Percentiles rank a stretch among this genome's conserved stretches.
phyloP scores from a whole-genome alignment of 208 protist species.

The Trypanosoma avium region DNA sequence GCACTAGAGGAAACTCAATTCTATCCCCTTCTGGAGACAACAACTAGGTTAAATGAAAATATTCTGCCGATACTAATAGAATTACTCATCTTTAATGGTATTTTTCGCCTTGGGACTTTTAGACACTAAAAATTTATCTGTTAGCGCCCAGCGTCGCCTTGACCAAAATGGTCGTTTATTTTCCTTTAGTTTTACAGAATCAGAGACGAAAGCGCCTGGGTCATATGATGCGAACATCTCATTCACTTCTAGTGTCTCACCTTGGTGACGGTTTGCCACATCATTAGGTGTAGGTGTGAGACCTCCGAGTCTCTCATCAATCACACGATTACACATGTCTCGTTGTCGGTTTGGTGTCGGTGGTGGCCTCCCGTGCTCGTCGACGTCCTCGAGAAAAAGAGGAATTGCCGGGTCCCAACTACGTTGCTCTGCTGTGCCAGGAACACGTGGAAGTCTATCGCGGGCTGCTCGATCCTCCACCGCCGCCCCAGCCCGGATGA shows the following conservation, averaged over 20 bases:
- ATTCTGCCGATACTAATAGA: neutral
- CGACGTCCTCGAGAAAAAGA: slow-evolving; percentile 85
- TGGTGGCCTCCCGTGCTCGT: slow-evolving; percentile 71
- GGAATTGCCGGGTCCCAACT: slow-evolving; percentile 88
- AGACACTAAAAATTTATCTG: slow-evolving; percentile 85
- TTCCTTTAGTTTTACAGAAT: slow-evolving; percentile 33
- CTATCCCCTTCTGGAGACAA: too few relatives aligned
- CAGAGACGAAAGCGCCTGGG: slow-evolving; percentile 69
- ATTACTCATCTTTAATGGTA: slow-evolving; percentile 86
- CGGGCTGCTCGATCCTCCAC: slow-evolving; percentile 72
- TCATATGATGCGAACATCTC: slow-evolving; percentile 88
- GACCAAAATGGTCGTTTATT: slow-evolving; percentile 70
- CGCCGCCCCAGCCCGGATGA: slow-evolving; percentile 74
- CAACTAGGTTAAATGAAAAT: too few relatives aligned
- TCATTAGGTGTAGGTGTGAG: slow-evolving; percentile 40
- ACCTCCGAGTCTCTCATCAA: slow-evolving; percentile 47
- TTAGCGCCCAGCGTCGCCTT: slow-evolving; percentile 80
- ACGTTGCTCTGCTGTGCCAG: slow-evolving; percentile 79
- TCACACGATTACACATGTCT: slow-evolving; percentile 36
- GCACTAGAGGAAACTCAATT: too few relatives aligned
- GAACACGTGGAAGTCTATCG: slow-evolving; percentile 73
- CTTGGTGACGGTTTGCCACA: slow-evolving; percentile 61
- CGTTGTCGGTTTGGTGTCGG: slow-evolving; percentile 10
- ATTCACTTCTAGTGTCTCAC: slow-evolving; percentile 71
- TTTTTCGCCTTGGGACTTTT: slow-evolving; percentile 85